Conservation (phyloP, 768 basidiomycete genomes). For the Hydnomerulius pinastri region DNA sequence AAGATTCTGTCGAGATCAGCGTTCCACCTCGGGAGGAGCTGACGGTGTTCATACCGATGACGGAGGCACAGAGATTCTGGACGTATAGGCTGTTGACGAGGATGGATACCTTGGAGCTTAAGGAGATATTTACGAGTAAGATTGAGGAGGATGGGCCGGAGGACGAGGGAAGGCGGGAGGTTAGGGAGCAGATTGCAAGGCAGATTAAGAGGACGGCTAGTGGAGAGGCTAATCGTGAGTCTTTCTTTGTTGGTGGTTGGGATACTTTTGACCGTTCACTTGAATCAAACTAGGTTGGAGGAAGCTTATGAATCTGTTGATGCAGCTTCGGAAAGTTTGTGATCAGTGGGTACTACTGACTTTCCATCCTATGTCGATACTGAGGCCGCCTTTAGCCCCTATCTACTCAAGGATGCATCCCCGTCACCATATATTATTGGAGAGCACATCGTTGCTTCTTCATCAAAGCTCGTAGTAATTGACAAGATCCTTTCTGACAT, state of each 20-base stretch:
- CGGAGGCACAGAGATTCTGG: slow-evolving; percentile 65
- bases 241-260: too few relatives aligned
- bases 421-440: slow-evolving; percentile 52
- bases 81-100: slow-evolving; percentile 55
- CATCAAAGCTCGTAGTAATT: slow-evolving; percentile 55
- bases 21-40: slow-evolving; percentile 61
- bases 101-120: slow-evolving; percentile 49
- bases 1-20: slow-evolving; percentile 46
- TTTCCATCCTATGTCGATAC: background rate
- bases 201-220: slow-evolving; percentile 37
- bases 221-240: slow-evolving; percentile 34
- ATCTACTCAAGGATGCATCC: slow-evolving; percentile 49
- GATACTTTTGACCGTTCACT: too few relatives aligned
- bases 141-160: slow-evolving; percentile 29
- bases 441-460: slow-evolving; percentile 57
- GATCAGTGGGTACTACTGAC: slow-evolving; percentile 51
- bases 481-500: slow-evolving; percentile 60
- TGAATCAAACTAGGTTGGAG: too few relatives aligned
- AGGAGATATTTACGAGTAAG: slow-evolving; percentile 45
- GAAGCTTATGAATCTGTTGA: slow-evolving; percentile 65
- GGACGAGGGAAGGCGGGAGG: slow-evolving; percentile 42
- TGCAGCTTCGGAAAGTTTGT: slow-evolving; percentile 72
- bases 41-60: slow-evolving; percentile 57
- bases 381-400: slow-evolving; percentile 44
- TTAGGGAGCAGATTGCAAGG: slow-evolving; percentile 38